These are phyloP conservation scores for Claviceps spartinae DNA, from an alignment of 2,329 filamentous ascomycete genomes.

Conservation along the genomic window DNA sequence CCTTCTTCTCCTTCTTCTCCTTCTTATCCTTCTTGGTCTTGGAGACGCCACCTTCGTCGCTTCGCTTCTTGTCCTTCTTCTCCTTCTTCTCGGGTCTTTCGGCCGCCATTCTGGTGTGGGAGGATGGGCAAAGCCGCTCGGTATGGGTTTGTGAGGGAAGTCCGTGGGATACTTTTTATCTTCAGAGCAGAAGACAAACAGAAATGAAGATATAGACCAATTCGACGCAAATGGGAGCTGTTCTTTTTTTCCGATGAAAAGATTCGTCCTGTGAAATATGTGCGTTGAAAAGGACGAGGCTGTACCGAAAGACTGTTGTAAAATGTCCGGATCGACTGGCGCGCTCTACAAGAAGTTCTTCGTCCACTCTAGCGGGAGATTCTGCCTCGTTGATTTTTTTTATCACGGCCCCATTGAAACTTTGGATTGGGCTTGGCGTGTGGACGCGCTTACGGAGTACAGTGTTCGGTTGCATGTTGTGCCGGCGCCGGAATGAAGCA, in stretches of 20 bases:
- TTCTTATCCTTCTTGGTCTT: slow-evolving; percentile 48
- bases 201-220: not conserved
- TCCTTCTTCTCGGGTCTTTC: slow-evolving; percentile 37
- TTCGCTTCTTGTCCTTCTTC: slow-evolving; percentile 48
- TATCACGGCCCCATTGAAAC: slow-evolving; percentile 16
- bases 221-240: too few species aligned
- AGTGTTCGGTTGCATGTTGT: slow-evolving; percentile 17
- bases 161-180: not conserved
- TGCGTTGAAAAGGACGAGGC: slow-evolving; percentile 9
- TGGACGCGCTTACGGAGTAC: slow-evolving; percentile 14
- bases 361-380: slow-evolving; percentile 9
- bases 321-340: not conserved
- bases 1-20: slow-evolving; percentile 60
- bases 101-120: slow-evolving; percentile 27
- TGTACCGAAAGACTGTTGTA: not conserved
- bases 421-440: slow-evolving; percentile 15
- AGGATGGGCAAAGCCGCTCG: not conserved
- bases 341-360: not conserved
- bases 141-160: not conserved
- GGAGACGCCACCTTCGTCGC: slow-evolving; percentile 37
- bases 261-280: too few species aligned
- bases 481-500: slow-evolving; percentile 16
- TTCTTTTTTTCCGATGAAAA: not conserved
- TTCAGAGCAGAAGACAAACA: too few species aligned
- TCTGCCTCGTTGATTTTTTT: slow-evolving; percentile 17